These are phyloP conservation scores for Aspergillus fischeri DNA, from an alignment of 2,329 filamentous ascomycete species.

Conservation along the genomic window DNA sequence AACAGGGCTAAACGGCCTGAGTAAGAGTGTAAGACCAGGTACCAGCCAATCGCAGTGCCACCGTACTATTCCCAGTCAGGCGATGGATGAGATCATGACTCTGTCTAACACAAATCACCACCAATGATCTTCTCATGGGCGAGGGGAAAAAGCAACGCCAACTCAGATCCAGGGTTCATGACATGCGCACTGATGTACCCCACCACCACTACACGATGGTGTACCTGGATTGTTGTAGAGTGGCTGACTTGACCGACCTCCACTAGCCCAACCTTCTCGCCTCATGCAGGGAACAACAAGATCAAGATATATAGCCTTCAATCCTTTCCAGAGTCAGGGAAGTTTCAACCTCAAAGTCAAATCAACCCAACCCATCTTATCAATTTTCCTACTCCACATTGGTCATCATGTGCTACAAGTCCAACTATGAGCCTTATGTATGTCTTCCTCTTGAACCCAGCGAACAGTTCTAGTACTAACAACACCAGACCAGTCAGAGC, in stretches of 20 bases:
- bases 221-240: too few relatives aligned
- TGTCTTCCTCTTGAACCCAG: conserved; percentile 11
- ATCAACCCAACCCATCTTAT: background rate
- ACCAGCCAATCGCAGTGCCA: background rate
- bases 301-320: background rate
- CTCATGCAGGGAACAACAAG: background rate
- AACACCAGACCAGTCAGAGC: conserved; percentile 21
- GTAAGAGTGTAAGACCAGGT: background rate
- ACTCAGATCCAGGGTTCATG: background rate
- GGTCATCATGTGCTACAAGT: conserved; percentile 34
- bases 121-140: too few relatives aligned
- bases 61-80: background rate
- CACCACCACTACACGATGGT: background rate
- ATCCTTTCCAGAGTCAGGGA: background rate
- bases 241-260: background rate
- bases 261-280: background rate
- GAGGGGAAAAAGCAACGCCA: background rate
- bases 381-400: background rate
- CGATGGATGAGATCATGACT: background rate
- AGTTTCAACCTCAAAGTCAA: conserved; percentile 1
- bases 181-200: background rate
- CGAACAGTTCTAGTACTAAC: background rate
- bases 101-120: too few relatives aligned
- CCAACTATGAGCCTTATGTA: conserved; percentile 39
- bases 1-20: background rate